Evolutionary conservation across 176 grass and related monocot genomes (phyloP).

Genomic region (Pharus latifolius): DNA sequence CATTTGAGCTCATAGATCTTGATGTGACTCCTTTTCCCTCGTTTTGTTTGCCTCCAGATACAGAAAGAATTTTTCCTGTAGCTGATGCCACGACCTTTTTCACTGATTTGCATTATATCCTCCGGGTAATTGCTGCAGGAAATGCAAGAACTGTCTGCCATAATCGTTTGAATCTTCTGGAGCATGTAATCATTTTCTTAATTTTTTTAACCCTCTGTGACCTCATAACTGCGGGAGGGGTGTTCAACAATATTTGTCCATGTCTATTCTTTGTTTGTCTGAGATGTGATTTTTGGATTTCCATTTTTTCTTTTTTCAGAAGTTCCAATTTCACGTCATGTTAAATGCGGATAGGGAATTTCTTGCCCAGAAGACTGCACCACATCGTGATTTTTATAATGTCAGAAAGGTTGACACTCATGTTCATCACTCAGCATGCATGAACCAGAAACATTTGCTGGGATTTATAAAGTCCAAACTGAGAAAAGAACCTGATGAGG

Average conservation of each 20-base stretch:
- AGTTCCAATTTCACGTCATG: constrained; percentile 95
- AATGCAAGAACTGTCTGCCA: constrained; percentile 98
- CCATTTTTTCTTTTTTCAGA: constrained; percentile 47
- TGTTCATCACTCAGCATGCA: constrained; percentile 99
- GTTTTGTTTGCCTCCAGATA: constrained; percentile 37
- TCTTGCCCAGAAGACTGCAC: constrained; percentile 96
- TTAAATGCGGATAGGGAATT: constrained; percentile 91
- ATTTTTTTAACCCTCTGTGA: background rate
- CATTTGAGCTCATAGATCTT: background rate
- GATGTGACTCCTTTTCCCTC: background rate
- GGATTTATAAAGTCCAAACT: constrained; percentile 96
- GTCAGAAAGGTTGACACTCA: constrained; percentile 98
- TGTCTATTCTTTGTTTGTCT: constrained; percentile 10
- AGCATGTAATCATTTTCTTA: constrained; percentile 59
- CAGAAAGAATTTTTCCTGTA: constrained; percentile 65
- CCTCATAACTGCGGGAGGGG: background rate
- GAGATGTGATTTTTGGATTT: too few species aligned
- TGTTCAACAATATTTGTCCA: background rate
- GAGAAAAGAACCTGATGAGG: constrained; percentile 98
- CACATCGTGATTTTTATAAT: constrained; percentile 99
- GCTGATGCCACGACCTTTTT: constrained; percentile 98
- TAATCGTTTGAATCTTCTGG: constrained; percentile 81
- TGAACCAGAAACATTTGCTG: constrained; percentile 96
- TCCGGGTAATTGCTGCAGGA: constrained; percentile 69
- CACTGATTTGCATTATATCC: constrained; percentile 93